phyloP scores from a whole-genome alignment of 164 flowering plant species.

The Magnolia officinalis region DNA sequence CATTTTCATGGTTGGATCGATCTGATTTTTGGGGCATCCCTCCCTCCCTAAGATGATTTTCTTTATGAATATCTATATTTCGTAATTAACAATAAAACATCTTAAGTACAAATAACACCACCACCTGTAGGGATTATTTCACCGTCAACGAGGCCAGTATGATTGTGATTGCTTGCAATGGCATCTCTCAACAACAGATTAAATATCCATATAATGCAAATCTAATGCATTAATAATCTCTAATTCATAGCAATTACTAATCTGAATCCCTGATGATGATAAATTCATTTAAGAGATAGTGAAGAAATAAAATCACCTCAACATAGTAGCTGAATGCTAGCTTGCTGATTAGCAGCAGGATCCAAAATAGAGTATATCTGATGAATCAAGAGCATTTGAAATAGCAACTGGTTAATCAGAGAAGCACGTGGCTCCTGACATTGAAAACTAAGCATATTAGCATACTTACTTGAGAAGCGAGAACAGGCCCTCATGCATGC shows the following conservation, averaged over 20 bases:
- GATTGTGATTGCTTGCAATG: no score
- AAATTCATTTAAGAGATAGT: neutral
- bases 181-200: neutral
- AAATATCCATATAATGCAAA: neutral
- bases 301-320: conserved; percentile 52
- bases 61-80: no score
- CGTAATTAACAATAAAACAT: no score
- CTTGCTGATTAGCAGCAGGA: conserved; percentile 82
- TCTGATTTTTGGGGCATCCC: no score
- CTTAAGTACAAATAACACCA: no score
- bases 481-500: conserved; percentile 89
- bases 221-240: neutral
- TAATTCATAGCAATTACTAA: neutral
- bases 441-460: neutral
- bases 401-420: conserved; percentile 2
- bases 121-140: no score
- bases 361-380: conserved; percentile 95
- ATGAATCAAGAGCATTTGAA: conserved; percentile 6
- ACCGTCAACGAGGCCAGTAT: no score
- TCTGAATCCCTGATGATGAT: neutral
- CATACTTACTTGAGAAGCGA: conserved; percentile 84
- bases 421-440: neutral
- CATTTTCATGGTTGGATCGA: no score
- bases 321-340: conserved; percentile 94
- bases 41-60: conserved; percentile 19